A percentile compares a stretch with the other conserved stretches of the same genome.
Evolutionary conservation across 805 yeast species (phyloP).

Genomic region (Spathaspora hagerdaliae): DNA sequence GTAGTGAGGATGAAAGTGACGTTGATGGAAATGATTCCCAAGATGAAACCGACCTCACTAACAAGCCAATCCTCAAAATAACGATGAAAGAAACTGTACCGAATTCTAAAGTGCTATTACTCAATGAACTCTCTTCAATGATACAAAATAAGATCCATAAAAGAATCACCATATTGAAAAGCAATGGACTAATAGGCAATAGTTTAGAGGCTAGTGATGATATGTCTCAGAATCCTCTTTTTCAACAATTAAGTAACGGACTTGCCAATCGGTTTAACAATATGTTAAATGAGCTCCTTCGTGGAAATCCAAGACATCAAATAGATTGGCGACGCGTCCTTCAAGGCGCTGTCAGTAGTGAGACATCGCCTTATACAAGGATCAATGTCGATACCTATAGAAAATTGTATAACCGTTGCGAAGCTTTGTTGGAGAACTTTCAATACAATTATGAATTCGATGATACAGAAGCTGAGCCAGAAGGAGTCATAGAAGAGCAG

Average conservation of each 20-base stretch:
- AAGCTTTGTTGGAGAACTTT: slow-evolving; percentile 20
- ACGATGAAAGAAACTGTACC: slow-evolving; percentile 8
- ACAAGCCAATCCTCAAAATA: slow-evolving; percentile 4
- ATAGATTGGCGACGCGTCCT: slow-evolving; percentile 28
- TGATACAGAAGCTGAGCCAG: slow-evolving; percentile 7
- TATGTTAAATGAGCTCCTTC: slow-evolving; percentile 7
- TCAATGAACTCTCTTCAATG: slow-evolving; percentile 18
- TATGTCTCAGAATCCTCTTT: neutral
- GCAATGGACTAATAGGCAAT: neutral
- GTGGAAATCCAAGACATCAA: slow-evolving; percentile 2
- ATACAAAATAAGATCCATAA: slow-evolving; percentile 14
- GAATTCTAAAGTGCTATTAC: slow-evolving; percentile 17
- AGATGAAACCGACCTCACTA: slow-evolving; percentile 1
- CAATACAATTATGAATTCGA: slow-evolving; percentile 26
- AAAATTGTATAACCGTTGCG: slow-evolving; percentile 19
- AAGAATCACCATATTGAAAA: neutral
- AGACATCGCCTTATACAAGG: slow-evolving; percentile 7
- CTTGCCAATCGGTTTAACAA: slow-evolving; percentile 10
- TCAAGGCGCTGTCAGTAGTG: slow-evolving; percentile 16
- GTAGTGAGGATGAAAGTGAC: slow-evolving; percentile 11
- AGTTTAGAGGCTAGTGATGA: neutral
- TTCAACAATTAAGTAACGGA: slow-evolving; percentile 6
- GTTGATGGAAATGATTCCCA: slow-evolving; percentile 8
- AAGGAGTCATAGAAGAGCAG: neutral
- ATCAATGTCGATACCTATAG: slow-evolving; percentile 8